These are phyloP conservation scores for Sphagnum tenellum DNA, from an alignment of 225 moss, liverwort and hornwort species.

Conservation along the genomic window DNA sequence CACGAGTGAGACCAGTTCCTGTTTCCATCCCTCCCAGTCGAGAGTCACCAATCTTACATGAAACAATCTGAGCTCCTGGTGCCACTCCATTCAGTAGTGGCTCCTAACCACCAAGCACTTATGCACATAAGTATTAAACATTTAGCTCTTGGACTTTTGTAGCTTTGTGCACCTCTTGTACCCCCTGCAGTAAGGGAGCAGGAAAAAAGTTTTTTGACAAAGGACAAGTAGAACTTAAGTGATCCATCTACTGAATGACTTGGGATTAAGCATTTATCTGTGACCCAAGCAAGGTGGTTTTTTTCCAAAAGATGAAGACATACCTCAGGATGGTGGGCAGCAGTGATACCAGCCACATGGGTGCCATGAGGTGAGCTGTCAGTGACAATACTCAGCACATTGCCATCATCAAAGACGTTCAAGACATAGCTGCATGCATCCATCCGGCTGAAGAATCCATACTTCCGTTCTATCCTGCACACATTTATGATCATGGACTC, in stretches of 20 bases:
- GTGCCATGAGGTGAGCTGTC: conserved; percentile 98
- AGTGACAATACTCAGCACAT: conserved; percentile 89
- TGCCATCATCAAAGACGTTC: conserved; percentile 84
- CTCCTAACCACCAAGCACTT: conserved; percentile 30
- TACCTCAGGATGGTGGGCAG: conserved; percentile 90
- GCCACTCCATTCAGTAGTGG: conserved; percentile 90
- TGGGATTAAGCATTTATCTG: no score
- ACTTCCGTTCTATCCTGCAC: conserved; percentile 70
- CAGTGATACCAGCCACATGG: conserved; percentile 95
- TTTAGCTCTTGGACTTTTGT: background rate
- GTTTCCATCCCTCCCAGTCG: conserved; percentile 95
- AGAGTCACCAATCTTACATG: conserved; percentile 97
- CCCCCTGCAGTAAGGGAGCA: no score
- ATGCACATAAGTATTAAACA: background rate
- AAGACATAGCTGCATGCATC: conserved; percentile 95
- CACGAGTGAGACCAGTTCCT: conserved; percentile 90
- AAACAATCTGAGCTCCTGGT: conserved; percentile 94
- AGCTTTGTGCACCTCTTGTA: background rate
- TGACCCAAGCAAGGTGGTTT: no score
- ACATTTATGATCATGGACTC: background rate
- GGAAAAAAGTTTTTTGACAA: no score
- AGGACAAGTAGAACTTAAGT: no score
- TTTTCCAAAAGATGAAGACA: no score
- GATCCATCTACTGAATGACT: no score
- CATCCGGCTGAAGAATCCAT: conserved; percentile 81